Evolutionary conservation across 2,329 filamentous ascomycete genomes (phyloP).

Genomic region (Fusarium coicis): DNA sequence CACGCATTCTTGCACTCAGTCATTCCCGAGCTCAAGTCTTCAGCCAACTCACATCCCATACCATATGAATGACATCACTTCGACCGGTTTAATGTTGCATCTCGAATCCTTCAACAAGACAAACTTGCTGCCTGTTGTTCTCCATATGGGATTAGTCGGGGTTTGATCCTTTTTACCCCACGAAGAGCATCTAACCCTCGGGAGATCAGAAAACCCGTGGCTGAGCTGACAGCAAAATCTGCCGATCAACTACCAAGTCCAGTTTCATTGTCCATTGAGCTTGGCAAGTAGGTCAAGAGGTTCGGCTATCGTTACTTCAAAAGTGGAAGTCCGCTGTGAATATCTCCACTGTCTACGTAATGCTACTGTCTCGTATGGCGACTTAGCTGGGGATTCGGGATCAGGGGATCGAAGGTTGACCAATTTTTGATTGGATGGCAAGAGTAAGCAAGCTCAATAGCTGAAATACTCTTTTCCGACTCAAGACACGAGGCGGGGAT

Average conservation of each 20-base stretch:
- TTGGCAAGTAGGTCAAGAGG: neutral
- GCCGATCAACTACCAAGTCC: neutral
- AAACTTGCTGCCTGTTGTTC: neutral
- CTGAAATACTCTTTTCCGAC: neutral
- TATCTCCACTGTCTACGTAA: neutral
- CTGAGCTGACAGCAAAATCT: neutral
- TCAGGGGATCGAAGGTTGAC: neutral
- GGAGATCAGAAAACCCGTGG: neutral
- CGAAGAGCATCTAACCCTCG: neutral
- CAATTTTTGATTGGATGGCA: neutral
- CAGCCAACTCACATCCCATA: neutral
- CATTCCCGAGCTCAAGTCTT: neutral
- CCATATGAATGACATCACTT: neutral
- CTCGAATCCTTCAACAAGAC: neutral
- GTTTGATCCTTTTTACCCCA: neutral
- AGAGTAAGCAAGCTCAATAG: neutral
- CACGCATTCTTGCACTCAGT: neutral
- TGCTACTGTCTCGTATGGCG: neutral
- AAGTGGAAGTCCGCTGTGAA: neutral
- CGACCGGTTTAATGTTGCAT: neutral
- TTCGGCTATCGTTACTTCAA: neutral
- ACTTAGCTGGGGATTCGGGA: neutral
- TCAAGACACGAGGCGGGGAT: neutral
- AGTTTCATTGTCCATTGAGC: neutral
- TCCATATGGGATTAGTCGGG: neutral